A percentile compares a stretch with the other conserved stretches of the same genome.
phyloP scores from a whole-genome alignment of 805 yeast species.

The Candida insectorum region DNA sequence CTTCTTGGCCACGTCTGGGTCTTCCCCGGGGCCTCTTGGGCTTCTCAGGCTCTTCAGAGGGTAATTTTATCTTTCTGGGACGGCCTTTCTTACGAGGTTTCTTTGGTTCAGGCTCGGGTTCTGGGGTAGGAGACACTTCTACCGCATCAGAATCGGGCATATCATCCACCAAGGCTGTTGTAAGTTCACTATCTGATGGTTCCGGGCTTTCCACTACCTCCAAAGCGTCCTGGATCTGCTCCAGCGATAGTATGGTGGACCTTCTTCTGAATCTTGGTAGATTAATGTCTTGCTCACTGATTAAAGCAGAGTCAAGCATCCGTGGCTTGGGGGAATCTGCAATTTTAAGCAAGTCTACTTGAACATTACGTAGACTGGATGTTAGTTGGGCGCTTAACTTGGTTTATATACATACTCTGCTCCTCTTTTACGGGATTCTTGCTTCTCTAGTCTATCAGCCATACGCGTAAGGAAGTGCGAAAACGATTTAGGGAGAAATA shows the following conservation, averaged over 20 bases:
- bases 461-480: constrained; percentile 1
- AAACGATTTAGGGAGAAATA: too few species aligned
- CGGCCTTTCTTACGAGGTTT: constrained; percentile 8
- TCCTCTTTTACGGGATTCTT: constrained; percentile 36
- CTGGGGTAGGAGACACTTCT: not conserved
- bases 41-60: constrained; percentile 3
- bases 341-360: constrained; percentile 10
- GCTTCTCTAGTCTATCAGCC: constrained; percentile 14
- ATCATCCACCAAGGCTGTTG: too few species aligned
- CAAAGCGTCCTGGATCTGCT: not conserved
- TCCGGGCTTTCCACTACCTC: not conserved
- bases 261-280: constrained; percentile 8
- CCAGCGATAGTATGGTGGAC: not conserved
- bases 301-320: constrained; percentile 23
- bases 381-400: not conserved
- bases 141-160: not conserved
- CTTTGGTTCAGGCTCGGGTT: constrained; percentile 1
- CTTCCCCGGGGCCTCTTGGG: constrained; percentile 11
- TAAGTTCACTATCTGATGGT: not conserved
- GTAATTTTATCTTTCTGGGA: constrained; percentile 5
- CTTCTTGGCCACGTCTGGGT: constrained; percentile 9
- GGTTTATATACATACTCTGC: constrained; percentile 35
- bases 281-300: constrained; percentile 14
- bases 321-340: constrained; percentile 9
- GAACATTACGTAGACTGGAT: constrained; percentile 11